Conservation (phyloP, 2,329 filamentous ascomycete genomes). For the Dothistroma pini region DNA sequence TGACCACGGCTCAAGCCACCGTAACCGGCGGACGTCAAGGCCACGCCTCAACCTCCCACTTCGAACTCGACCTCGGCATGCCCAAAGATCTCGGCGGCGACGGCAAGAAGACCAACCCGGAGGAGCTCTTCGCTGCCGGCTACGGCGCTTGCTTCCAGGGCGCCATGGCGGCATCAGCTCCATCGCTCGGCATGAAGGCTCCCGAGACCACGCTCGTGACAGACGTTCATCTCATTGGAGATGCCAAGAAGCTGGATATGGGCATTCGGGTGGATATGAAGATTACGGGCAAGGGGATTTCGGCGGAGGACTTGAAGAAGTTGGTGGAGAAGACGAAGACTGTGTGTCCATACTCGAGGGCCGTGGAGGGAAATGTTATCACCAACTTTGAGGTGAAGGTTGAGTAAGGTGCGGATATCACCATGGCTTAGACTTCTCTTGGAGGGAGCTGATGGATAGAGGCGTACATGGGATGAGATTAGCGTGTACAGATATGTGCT, state of each 20-base stretch:
- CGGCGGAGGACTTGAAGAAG: slow-evolving; percentile 35
- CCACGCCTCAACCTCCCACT: slow-evolving; percentile 13
- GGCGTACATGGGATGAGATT: not conserved
- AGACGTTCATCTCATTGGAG: slow-evolving; percentile 45
- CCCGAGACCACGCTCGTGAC: slow-evolving; percentile 40
- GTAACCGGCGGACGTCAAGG: slow-evolving; percentile 22
- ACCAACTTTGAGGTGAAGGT: slow-evolving; percentile 16
- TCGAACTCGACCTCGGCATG: slow-evolving; percentile 17
- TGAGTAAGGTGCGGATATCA: not conserved
- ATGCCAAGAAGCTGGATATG: slow-evolving; percentile 45
- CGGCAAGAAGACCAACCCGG: slow-evolving; percentile 41
- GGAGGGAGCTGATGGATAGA: not conserved
- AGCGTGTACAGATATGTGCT: not conserved
- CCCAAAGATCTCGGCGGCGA: slow-evolving; percentile 20
- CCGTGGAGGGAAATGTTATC: slow-evolving; percentile 36
- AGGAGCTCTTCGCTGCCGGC: slow-evolving; percentile 48
- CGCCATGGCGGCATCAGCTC: slow-evolving; percentile 46
- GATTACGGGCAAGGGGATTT: slow-evolving; percentile 35
- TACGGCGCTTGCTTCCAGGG: slow-evolving; percentile 49
- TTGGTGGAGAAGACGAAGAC: slow-evolving; percentile 36
- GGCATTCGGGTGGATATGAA: slow-evolving; percentile 45
- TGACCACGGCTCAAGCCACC: slow-evolving; percentile 16
- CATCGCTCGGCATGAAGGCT: slow-evolving; percentile 41
- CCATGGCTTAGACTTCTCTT: not conserved
- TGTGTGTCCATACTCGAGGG: slow-evolving; percentile 37